phyloP scores from a whole-genome alignment of 1,139 yeast genomes.

The Diutina rugosa region DNA sequence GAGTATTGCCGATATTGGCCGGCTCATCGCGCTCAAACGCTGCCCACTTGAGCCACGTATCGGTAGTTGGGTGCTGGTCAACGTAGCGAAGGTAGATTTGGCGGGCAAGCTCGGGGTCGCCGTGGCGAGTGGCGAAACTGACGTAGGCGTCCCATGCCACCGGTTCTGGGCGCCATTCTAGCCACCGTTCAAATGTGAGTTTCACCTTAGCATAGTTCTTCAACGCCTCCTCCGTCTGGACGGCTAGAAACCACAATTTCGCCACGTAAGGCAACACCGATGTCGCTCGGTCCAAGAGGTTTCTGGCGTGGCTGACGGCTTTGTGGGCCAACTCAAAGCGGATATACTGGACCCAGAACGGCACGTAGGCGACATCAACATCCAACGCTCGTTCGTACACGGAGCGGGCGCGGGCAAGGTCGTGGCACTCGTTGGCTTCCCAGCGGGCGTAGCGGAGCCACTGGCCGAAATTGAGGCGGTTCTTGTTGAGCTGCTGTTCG shows the following conservation, averaged over 20 bases:
- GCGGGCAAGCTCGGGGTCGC: conserved; percentile 47
- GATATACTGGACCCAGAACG: conserved; percentile 78
- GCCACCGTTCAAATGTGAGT: conserved; percentile 67
- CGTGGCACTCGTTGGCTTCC: conserved; percentile 69
- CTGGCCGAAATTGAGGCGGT: conserved; percentile 69
- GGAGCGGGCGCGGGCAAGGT: conserved; percentile 64
- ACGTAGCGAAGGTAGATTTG: conserved; percentile 45
- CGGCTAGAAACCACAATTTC: conserved; percentile 77
- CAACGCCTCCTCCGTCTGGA: conserved; percentile 71
- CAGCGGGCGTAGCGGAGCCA: conserved; percentile 90
- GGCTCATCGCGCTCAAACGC: conserved; percentile 15
- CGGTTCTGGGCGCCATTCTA: conserved; percentile 55
- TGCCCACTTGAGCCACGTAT: conserved; percentile 49
- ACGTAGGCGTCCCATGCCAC: conserved; percentile 69
- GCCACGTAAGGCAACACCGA: conserved; percentile 64
- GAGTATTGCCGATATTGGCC: conserved; percentile 19
- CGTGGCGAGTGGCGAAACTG: conserved; percentile 57
- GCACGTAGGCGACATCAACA: conserved; percentile 60
- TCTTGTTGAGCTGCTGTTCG: conserved; percentile 76
- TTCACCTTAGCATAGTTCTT: conserved; percentile 54
- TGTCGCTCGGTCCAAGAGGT: conserved; percentile 69
- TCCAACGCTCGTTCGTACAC: conserved; percentile 80
- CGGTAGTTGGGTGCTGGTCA: conserved; percentile 33
- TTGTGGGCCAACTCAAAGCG: conserved; percentile 62
- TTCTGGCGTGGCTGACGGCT: conserved; percentile 82